Evolutionary conservation across 345 rosid species (phyloP).

Genomic region (Zanthoxylum bungeanum): DNA sequence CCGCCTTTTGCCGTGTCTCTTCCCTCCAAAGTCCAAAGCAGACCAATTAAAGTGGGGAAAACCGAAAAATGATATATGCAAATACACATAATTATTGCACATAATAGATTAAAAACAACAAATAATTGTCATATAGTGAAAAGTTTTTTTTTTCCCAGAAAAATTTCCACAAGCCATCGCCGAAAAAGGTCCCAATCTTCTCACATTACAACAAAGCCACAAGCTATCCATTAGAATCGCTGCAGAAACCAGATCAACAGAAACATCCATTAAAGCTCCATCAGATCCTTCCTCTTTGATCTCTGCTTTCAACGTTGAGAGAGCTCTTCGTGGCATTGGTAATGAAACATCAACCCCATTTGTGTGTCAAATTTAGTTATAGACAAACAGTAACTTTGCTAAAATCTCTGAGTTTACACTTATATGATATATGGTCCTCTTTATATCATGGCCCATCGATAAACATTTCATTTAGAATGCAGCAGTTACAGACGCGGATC

Average conservation of each 20-base stretch:
- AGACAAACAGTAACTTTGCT: no score
- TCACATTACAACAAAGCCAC: slow-evolving; percentile 14
- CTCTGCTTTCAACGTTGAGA: slow-evolving; percentile 71
- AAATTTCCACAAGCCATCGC: neutral
- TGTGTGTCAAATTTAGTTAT: no score
- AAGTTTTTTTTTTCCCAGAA: slow-evolving; percentile 18
- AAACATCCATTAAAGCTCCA: slow-evolving; percentile 56
- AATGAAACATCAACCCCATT: slow-evolving; percentile 6
- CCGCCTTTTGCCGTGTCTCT: no score
- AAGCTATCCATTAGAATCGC: slow-evolving; percentile 18
- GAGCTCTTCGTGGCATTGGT: slow-evolving; percentile 89
- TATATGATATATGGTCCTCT: no score
- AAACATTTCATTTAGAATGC: slow-evolving; percentile 47
- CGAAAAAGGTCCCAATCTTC: no score
- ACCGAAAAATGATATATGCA: no score
- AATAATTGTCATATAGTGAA: no score
- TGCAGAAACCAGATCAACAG: slow-evolving; percentile 32
- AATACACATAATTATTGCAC: no score
- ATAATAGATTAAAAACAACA: no score
- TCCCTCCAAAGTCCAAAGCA: no score
- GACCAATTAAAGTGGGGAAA: no score
- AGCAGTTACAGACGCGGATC: slow-evolving; percentile 88
- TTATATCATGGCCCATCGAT: slow-evolving; percentile 21
- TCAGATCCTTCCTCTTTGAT: slow-evolving; percentile 57
- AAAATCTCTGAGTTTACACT: no score